Evolutionary conservation across 2,329 filamentous ascomycete genomes (phyloP).

Genomic region (Fusarium mexicanum): DNA sequence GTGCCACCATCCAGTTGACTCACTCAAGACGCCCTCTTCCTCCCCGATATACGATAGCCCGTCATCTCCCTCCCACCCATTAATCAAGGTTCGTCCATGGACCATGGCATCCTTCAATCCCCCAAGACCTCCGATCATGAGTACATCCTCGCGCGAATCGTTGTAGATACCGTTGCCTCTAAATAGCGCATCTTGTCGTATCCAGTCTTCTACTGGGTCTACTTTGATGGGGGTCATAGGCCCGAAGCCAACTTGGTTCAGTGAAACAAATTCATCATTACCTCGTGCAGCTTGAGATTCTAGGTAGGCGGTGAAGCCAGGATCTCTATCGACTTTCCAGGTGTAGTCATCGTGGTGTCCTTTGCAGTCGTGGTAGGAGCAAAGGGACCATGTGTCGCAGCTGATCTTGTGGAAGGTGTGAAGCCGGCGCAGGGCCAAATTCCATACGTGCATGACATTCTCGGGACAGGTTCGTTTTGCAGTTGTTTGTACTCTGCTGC

Average conservation of each 20-base stretch:
- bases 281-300: background rate
- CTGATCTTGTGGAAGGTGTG: background rate
- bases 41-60: no score
- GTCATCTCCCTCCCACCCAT: no score
- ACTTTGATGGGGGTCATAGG: background rate
- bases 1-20: no score
- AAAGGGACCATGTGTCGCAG: background rate
- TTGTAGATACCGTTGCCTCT: no score
- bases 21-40: no score
- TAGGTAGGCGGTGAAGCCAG: accelerated
- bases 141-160: no score
- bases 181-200: no score
- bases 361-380: background rate
- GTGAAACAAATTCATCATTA: background rate
- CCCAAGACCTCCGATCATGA: no score
- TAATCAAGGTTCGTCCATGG: no score
- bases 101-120: no score
- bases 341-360: background rate
- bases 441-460: background rate
- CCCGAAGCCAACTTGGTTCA: background rate
- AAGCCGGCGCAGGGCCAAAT: background rate
- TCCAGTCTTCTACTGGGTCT: no score
- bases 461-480: background rate
- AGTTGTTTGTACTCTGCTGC: accelerated
- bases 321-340: background rate